Percentiles rank a stretch among this genome's conserved stretches.
Conservation (phyloP, 2,329 filamentous ascomycete species). For the Claviceps cyperi region DNA sequence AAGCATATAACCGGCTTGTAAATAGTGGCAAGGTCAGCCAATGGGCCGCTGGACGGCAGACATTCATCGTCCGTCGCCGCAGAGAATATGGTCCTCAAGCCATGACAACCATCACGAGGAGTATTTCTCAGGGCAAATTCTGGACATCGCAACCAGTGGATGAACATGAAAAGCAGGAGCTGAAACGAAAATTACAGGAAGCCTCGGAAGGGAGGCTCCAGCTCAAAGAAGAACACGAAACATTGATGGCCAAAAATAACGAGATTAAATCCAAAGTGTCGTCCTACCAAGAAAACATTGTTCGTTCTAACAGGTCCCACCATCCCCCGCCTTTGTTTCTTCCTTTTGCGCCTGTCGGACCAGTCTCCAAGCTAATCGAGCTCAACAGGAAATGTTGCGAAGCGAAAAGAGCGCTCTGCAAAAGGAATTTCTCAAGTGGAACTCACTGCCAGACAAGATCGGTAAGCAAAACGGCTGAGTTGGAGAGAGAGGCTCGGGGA, state of each 20-base stretch:
- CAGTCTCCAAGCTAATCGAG: slow-evolving; percentile 4
- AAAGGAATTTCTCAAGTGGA: slow-evolving; percentile 47
- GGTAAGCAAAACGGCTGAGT: slow-evolving; percentile 30
- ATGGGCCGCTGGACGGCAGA: slow-evolving; percentile 55
- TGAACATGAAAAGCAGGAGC: slow-evolving; percentile 42
- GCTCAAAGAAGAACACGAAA: slow-evolving; percentile 19
- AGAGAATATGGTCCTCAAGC: slow-evolving; percentile 67
- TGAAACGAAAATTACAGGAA: slow-evolving; percentile 39
- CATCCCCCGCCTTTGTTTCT: neutral
- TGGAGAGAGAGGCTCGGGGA: neutral
- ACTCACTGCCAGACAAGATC: slow-evolving; percentile 55
- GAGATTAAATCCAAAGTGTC: slow-evolving; percentile 28
- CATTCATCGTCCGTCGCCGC: slow-evolving; percentile 53
- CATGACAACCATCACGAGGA: slow-evolving; percentile 51
- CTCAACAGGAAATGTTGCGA: slow-evolving; percentile 32
- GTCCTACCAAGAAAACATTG: slow-evolving; percentile 25
- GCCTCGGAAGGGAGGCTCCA: slow-evolving; percentile 20
- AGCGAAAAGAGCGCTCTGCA: slow-evolving; percentile 55
- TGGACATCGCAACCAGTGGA: slow-evolving; percentile 75
- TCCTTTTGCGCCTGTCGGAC: neutral
- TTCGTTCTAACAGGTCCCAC: slow-evolving; percentile 11
- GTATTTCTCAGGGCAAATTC: slow-evolving; percentile 44
- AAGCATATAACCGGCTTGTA: slow-evolving; percentile 53
- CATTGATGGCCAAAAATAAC: slow-evolving; percentile 23
- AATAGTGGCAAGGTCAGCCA: slow-evolving; percentile 41